Evolutionary conservation across 179 eudicot species (phyloP).

Genomic region (Drosera spatulata): DNA sequence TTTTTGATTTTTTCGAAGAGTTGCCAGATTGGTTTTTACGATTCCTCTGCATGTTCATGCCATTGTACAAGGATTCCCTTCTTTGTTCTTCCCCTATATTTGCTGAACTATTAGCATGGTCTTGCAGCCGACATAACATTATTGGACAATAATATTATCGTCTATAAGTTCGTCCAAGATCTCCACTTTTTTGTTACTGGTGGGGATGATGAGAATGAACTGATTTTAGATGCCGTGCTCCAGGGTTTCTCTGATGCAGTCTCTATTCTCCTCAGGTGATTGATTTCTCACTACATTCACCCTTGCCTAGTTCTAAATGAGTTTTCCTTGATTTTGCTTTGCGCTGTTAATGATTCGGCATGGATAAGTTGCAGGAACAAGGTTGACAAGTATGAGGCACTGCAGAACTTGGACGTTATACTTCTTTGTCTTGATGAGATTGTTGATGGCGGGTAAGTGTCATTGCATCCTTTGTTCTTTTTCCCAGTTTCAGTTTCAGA

Average conservation of each 20-base stretch:
- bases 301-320: neutral
- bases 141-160: slow-evolving; percentile 67
- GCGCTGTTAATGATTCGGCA: neutral
- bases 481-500: no score
- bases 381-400: slow-evolving; percentile 84
- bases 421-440: slow-evolving; percentile 96
- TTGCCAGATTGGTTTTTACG: neutral
- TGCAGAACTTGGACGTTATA: slow-evolving; percentile 89
- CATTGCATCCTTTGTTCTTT: neutral
- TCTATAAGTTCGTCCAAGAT: slow-evolving; percentile 86
- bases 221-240: slow-evolving; percentile 72
- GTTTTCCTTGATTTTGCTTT: neutral
- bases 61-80: no score
- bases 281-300: neutral
- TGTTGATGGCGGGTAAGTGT: slow-evolving; percentile 81
- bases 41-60: no score
- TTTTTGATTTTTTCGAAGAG: no score
- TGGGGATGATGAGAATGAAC: slow-evolving; percentile 88
- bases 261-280: slow-evolving; percentile 66
- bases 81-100: no score
- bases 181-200: slow-evolving; percentile 95
- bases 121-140: slow-evolving; percentile 79
- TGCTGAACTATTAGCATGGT: neutral
- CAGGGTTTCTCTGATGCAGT: slow-evolving; percentile 92
- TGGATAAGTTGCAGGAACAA: slow-evolving; percentile 36